phyloP scores from a whole-genome alignment of 2,329 filamentous ascomycete species.

The Scorias spongiosa region DNA sequence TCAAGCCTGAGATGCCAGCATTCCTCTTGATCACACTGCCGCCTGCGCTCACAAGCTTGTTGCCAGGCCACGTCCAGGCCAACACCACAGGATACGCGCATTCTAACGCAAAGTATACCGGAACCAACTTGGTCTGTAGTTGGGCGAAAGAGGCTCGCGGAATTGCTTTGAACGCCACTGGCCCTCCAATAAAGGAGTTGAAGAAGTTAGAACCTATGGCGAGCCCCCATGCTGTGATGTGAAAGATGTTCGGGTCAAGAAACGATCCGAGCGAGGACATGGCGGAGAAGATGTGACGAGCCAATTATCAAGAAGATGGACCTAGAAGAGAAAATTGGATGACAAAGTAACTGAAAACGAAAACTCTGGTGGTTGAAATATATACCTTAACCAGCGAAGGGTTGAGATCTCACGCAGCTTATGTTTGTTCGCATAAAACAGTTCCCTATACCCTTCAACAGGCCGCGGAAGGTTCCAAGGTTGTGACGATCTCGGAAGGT shows the following conservation, averaged over 20 bases:
- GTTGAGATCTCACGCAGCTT: too few relatives aligned
- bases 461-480: too few relatives aligned
- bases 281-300: slow-evolving; percentile 1
- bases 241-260: slow-evolving; percentile 55
- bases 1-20: slow-evolving; percentile 23
- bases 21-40: slow-evolving; percentile 9
- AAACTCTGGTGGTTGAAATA: too few relatives aligned
- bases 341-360: too few relatives aligned
- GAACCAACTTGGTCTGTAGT: slow-evolving; percentile 69
- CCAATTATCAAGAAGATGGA: not conserved
- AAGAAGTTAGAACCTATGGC: slow-evolving; percentile 77
- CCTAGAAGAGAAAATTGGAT: not conserved
- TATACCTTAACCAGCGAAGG: too few relatives aligned
- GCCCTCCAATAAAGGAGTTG: slow-evolving; percentile 64
- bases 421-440: too few relatives aligned
- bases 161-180: slow-evolving; percentile 61
- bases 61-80: slow-evolving; percentile 66
- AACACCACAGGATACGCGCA: slow-evolving; percentile 57
- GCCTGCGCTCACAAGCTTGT: slow-evolving; percentile 17
- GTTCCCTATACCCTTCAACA: too few relatives aligned
- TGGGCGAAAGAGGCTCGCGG: slow-evolving; percentile 66
- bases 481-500: too few relatives aligned
- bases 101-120: slow-evolving; percentile 78
- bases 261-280: slow-evolving; percentile 36
- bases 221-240: slow-evolving; percentile 61